Evolutionary conservation across 2,329 filamentous ascomycete genomes (phyloP), one percentile per base, ranked within the genome.

Genomic region (Pseudocercospora fuligena): DNA sequence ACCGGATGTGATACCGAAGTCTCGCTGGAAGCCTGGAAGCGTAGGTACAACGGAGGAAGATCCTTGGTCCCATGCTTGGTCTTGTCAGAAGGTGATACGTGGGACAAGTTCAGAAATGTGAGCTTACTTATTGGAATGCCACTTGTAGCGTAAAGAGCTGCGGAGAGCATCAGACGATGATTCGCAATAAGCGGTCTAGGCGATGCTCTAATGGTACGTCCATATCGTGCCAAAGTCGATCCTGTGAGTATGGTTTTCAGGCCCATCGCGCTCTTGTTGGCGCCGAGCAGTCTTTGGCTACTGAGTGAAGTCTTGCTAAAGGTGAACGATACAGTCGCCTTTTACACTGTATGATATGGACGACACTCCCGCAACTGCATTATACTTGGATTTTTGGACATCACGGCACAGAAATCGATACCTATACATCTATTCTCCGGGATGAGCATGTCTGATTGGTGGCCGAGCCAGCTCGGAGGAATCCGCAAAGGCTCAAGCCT

Each of bases 21-120:
- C 70, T 14, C 77, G 31, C 64, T 78, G 73, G 65, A 81, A 81
- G n/a, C 78, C 72, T 2, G 75, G 74, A 1, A 81, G 73, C 4
- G 75, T 76, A 1, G 79, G 72, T 0, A 81, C 67, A 1, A 74
- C 69, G 2, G 78, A 68, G 6, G 75, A 66, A 2, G 77, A 76
- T 9, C 75, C 76, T 70, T 79, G 77, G 56, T 78, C 75, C 77
- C 75, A 80, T 36, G 73, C 77, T 77, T 56, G 43, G 36, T 16
- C 23, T 33, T 21, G 60, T 61, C 60, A 61, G 25, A 6, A 21
- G 3, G 14, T 29, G 23, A n/a, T 36, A 9, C 2, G 2, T 23
- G 40, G 25, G 5, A 16, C 21, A 16, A 23, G 21, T 19, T 31
- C 25, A 7, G 5, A 49, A 36, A 40, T 12, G 56, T 27, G 25